Conservation (phyloP, 1,139 yeast genomes). For the Saccharomyces hybrid region DNA sequence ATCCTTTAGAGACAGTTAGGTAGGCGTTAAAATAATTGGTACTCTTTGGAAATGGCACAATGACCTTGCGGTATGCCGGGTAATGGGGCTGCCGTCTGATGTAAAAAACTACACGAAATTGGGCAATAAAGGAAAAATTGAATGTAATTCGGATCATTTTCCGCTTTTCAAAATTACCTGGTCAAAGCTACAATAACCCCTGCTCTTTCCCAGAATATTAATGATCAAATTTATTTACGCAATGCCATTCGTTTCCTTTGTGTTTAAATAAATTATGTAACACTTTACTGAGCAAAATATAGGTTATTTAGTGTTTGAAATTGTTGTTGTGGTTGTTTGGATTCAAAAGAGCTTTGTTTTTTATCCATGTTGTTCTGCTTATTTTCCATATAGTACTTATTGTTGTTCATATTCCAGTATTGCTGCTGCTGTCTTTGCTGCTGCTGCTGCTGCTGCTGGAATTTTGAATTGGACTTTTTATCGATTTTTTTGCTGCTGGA, state of each 20-base stretch:
- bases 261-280: not conserved
- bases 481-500: not conserved
- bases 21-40: no score
- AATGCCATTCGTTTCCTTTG: not conserved
- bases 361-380: not conserved
- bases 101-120: constrained; percentile 3
- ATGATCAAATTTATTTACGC: not conserved
- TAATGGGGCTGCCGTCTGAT: not conserved
- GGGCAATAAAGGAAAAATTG: no score
- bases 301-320: not conserved
- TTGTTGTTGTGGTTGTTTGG: not conserved
- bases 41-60: no score
- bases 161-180: no score
- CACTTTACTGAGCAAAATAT: not conserved
- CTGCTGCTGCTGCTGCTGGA: not conserved
- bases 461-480: not conserved
- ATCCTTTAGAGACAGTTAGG: no score
- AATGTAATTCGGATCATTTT: no score
- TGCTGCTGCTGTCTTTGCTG: not conserved
- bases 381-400: not conserved
- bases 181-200: no score
- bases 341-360: not conserved
- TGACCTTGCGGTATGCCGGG: no score
- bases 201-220: no score
- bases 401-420: not conserved